Percentiles rank a stretch among this genome's conserved stretches.
Evolutionary conservation across 2,329 filamentous ascomycete species (phyloP).

Genomic region (Clonostachys solani): DNA sequence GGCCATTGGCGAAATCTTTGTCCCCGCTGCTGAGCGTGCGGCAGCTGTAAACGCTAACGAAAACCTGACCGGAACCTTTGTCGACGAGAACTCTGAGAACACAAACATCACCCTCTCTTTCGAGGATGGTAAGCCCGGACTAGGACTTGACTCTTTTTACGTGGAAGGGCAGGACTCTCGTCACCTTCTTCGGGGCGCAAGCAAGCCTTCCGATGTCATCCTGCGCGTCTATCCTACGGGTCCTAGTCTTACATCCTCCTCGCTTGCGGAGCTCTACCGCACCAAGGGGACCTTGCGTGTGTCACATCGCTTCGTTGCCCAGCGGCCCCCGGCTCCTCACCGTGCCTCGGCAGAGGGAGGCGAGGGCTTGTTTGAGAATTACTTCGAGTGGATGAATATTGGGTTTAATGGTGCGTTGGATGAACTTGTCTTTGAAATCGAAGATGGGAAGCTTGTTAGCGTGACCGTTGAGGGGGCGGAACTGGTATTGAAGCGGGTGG

Average conservation of each 20-base stretch:
- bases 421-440: not conserved
- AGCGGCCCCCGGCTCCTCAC: not conserved
- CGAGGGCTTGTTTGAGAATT: not conserved
- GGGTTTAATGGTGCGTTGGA: not conserved
- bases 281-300: not conserved
- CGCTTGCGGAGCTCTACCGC: not conserved
- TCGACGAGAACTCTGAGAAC: slow-evolving; percentile 5
- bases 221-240: not conserved
- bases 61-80: slow-evolving; percentile 10
- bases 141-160: not conserved
- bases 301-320: not conserved
- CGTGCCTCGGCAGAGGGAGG: not conserved
- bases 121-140: not conserved
- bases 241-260: not conserved
- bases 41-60: slow-evolving; percentile 8
- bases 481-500: too few relatives aligned
- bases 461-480: not conserved
- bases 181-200: not conserved
- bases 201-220: not conserved
- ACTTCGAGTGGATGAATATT: not conserved
- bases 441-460: not conserved
- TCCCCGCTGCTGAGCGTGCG: slow-evolving; percentile 11
- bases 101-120: slow-evolving; percentile 11
- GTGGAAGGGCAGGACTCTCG: not conserved
- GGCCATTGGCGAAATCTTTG: slow-evolving; percentile 7